Evolutionary conservation across 139 green algal species (phyloP), one percentile per base, ranked within the genome.

Genomic region (Auxenochlorella protothecoides): DNA sequence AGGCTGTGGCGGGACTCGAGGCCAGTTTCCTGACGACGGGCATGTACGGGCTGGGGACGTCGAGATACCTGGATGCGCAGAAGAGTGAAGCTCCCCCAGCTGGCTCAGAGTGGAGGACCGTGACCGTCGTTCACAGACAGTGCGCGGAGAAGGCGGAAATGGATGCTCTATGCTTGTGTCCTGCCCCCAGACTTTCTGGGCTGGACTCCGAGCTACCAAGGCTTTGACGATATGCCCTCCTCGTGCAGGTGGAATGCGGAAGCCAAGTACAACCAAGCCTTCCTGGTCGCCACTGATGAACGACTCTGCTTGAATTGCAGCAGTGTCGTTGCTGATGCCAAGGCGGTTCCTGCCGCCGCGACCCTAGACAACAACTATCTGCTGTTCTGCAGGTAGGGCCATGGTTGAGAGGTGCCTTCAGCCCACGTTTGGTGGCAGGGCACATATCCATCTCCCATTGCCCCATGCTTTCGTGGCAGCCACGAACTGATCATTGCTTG

Each of bases 221-320:
- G 27, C 27, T 44, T 44, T 44, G 27, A 44, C 27, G 27, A 44
- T 44, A 44, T 44, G 27, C 27, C 27, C 27, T 44, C 27, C 27
- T 44, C 27, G 27, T 44, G 66, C 60, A 81, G 76, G 76, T 53
- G 68, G 51, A 51, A 15, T 5, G 74, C 68, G 4, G 66, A 78
- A 55, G 69, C 73, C 10, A 68, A 16, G n/a, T 89, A 87, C 72
- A 76, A 78, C 63, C 86, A 91, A 77, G 80, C 83, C 9, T 90
- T 91, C 74, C 71, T 69, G 3, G 70, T 51, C 6, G 63, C 55
- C 61, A 44, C 27, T 44, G 72, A 71, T 12, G 63, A 10, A 3
- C 82, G 88, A 14, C 80, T 90, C 55, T 93, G 88, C 79, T 65
- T 91, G 54, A 70, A 82, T 71, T 93, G 88, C 79, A 60, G 74